Conservation (phyloP, 331 rosid species). For the Phaseolus coccineus region DNA sequence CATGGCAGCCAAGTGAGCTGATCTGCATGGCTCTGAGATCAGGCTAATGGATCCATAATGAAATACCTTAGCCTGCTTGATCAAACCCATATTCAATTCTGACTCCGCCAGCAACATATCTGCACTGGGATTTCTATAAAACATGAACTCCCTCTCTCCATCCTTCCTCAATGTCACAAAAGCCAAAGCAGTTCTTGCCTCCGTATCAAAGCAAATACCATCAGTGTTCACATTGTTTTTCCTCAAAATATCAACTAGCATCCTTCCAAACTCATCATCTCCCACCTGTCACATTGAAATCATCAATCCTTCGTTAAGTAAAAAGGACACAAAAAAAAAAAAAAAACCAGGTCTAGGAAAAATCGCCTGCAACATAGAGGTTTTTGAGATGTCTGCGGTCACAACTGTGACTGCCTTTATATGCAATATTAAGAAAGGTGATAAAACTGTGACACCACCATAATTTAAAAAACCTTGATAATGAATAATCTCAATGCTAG, state of each 20-base stretch:
- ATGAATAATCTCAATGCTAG: neutral
- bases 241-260: conserved; percentile 64
- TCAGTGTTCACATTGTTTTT: conserved; percentile 57
- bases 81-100: conserved; percentile 58
- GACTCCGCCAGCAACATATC: conserved; percentile 69
- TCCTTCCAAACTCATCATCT: conserved; percentile 74
- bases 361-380: neutral
- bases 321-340: neutral
- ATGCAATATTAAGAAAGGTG: neutral
- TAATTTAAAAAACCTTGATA: neutral
- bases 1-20: conserved; percentile 81
- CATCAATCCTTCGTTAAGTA: neutral
- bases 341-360: neutral
- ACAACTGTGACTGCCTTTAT: neutral
- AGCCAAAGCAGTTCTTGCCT: conserved; percentile 77
- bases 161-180: conserved; percentile 67
- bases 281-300: conserved; percentile 54
- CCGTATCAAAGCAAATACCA: conserved; percentile 57
- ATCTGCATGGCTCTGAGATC: conserved; percentile 72
- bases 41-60: conserved; percentile 79
- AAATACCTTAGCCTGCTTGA: conserved; percentile 62
- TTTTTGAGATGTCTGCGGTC: neutral
- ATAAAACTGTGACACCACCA: neutral
- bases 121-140: conserved; percentile 77
- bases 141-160: conserved; percentile 86